Base-by-base conservation (phyloP, 2,329 filamentous ascomycete genomes). In the Ascochyta fabae region DNA sequence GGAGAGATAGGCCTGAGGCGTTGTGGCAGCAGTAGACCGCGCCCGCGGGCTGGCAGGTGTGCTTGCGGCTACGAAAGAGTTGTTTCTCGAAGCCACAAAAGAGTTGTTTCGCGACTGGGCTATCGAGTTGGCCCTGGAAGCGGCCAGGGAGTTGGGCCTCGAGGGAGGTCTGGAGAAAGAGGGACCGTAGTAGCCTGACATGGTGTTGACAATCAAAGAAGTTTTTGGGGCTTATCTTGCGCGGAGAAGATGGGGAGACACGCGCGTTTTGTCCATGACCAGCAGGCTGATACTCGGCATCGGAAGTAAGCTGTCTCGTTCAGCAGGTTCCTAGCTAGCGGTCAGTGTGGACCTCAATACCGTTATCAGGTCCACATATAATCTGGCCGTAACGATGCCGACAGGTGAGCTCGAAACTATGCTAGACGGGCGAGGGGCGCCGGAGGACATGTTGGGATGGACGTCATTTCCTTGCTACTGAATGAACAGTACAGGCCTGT, bases 161-260 rank as follows among this genome's bases (percentile, higher is more conserved):
- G 59, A 56, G 13, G 45, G 39, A 15, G 59, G 55, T 5, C 51
- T 51, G 27, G 46, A 51, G 43, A 61, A 61, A 29, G 59, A 58
- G 9, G 39, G 45, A 44, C 53, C 53, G 34, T 49, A 54, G 45
- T 61, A 61, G 26, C 46, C 56, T 35, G 59, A 61, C 59, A 61
- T 61, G 8, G 15, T 56, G 31, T 38, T 41, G 40, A 38, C 19
- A 49, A 34, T 29, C 26, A 36, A 50, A n/a, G 29, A 34, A 46
- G 29, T 31, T 24, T 27, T 44, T 45, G 40, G 44, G 43, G 47
- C 13, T 41, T 47, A 39, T 36, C 33, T 52, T 31, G 43, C 42
- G 48, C 26, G 48, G 48, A 51, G 48, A 48, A 56, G 44, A 40
- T 45, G 47, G 43, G 48, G 53, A 44, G 48, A n/a, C 38, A 44